Evolutionary conservation across 2,329 filamentous ascomycete species (phyloP).

Genomic region (Fusarium hainanense): DNA sequence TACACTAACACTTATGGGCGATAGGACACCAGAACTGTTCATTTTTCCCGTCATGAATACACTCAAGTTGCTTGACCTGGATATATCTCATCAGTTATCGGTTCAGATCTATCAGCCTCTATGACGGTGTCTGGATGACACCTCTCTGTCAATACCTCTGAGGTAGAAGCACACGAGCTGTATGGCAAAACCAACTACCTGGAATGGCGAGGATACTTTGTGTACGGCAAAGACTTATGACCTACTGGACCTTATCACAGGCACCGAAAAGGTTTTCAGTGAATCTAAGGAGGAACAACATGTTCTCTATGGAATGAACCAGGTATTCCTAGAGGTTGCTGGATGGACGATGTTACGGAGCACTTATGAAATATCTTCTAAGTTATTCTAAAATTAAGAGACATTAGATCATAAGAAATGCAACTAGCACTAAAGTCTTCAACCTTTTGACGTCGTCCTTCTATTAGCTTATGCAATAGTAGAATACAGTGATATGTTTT

Average conservation of each 20-base stretch:
- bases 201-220: not conserved
- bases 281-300: not conserved
- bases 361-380: not conserved
- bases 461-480: not conserved
- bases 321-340: not conserved
- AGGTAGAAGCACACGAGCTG: not conserved
- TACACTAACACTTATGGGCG: not conserved
- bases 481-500: not conserved
- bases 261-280: not conserved
- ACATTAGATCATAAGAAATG: not conserved
- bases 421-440: not conserved
- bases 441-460: not conserved
- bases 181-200: not conserved
- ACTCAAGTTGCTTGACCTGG: too few relatives aligned
- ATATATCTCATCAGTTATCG: too few relatives aligned
- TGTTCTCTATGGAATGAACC: too few relatives aligned
- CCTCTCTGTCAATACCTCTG: not conserved
- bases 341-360: not conserved
- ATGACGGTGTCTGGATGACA: not conserved
- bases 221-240: not conserved
- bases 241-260: not conserved
- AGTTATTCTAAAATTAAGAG: not conserved
- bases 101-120: not conserved
- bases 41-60: rapidly evolving
- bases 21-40: not conserved